Evolutionary conservation across 805 yeast genomes (phyloP).

Genomic region (Ogataea nitratoaversa): DNA sequence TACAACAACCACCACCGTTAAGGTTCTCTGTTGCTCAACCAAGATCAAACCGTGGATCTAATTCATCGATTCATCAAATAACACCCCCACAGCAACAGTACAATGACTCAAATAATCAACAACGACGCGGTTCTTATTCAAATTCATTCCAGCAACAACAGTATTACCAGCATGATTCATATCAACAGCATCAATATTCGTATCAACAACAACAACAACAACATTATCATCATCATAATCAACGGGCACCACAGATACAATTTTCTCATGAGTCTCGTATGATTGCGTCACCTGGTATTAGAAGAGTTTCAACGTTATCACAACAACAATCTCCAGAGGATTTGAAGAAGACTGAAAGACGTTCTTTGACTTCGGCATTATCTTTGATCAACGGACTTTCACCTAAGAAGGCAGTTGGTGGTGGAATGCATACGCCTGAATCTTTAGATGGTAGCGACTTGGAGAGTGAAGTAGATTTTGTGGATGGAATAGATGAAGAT

Average conservation of each 20-base stretch:
- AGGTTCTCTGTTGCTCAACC: slow-evolving; percentile 6
- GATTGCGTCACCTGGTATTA: slow-evolving; percentile 24
- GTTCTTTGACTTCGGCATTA: slow-evolving; percentile 24
- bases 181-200: background rate
- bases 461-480: slow-evolving; percentile 7
- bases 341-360: slow-evolving; percentile 12
- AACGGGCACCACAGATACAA: slow-evolving; percentile 5
- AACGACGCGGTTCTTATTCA: background rate
- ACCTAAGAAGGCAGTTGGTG: slow-evolving; percentile 10
- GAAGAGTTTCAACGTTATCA: slow-evolving; percentile 9
- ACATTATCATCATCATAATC: slow-evolving; percentile 1
- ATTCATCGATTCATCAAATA: slow-evolving; percentile 1
- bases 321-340: slow-evolving; percentile 3
- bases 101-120: background rate
- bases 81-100: slow-evolving; percentile 1
- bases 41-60: slow-evolving; percentile 6
- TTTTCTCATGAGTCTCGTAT: slow-evolving; percentile 9
- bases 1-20: slow-evolving; percentile 5
- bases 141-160: slow-evolving; percentile 6
- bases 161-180: background rate
- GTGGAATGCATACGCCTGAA: slow-evolving; percentile 15
- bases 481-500: slow-evolving; percentile 9
- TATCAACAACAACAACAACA: slow-evolving; percentile 5
- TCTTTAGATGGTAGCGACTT: slow-evolving; percentile 12
- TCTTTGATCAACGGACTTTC: slow-evolving; percentile 17